Base-by-base conservation (phyloP, 225 moss, liverwort and hornwort genomes). In the Lunularia cruciata region DNA sequence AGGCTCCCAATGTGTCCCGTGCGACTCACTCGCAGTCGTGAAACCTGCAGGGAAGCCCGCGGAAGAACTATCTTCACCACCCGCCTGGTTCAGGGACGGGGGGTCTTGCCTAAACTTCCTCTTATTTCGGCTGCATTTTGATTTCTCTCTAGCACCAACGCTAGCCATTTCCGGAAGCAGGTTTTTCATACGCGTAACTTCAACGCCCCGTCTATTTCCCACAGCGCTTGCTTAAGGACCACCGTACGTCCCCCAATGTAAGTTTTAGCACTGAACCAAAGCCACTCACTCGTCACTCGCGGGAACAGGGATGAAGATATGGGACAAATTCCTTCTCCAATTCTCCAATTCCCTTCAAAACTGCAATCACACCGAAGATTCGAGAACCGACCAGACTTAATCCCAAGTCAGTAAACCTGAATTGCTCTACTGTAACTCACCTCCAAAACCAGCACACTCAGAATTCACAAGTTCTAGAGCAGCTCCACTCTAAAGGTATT, bases 101-200 rank as follows among this genome's bases (percentile, higher is more conserved):
- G 79, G 79, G 71, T 80, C 79, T 57, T 80, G 79, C 15, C 79
- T 59, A 72, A 75, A 80, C 72, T 80, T 80, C 57, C 79, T 75
- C 79, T 80, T 80, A 61, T 80, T 80, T 28, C 79, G 74, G 55
- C 79, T 72, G 63, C 72, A 75, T 75, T 80, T 80, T 51, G 13
- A 48, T 67, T 52, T 64, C 61, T 80, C 79, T 62, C 75, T 67
- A 54, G 33, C 54, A 12, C 34, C 23, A 6, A 57, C 39, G 34
- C 37, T 47, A 2, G 61, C 57, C 75, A 80, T 75, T 67, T 75
- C 72, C 9, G 65, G 48, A 32, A 60, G 52, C 28, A 60, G 60
- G 18, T 53, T 71, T 46, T 66, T 67, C 71, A 75, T 78, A 23
- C 8, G 49, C 73, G 42, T 20, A 16, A 8, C 26, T 14, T 22